Evolutionary conservation across 2,329 filamentous ascomycete species (phyloP), one percentile per base, ranked within the genome.

Genomic region (Ophiostoma quercus): DNA sequence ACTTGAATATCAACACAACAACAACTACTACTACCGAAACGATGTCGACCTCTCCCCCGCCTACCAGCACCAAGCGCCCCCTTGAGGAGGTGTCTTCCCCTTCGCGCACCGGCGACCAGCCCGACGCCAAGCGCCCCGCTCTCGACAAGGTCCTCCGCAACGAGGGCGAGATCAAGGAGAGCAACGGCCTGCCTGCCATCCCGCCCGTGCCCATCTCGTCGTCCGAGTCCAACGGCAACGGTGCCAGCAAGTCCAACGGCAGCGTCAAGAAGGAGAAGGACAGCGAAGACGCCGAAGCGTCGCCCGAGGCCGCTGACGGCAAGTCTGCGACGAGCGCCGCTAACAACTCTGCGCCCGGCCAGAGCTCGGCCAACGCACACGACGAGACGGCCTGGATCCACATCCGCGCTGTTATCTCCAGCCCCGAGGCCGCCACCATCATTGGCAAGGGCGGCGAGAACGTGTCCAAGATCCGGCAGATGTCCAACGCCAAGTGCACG

Each of bases 371-470:
- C 77, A 82, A 82, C 66, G 80, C 88, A 66, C 90, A 95, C 75
- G 95, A 99, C 77, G 95, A 99, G 83, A 93, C 91, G 66, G 90
- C 90, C 66, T 99, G 95, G 94, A 94, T 99, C 75, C 95, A 99
- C 79, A 92, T 99, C 76, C 91, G 95, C 75, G 92, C 95, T 70
- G 94, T 97, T 76, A 99, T 99, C 76, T 96, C 94, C 68, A 99
- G 94, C 80, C 92, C 93, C 65, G 95, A 99, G 81, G 95, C 95
- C 74, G 95, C 95, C 54, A 99, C 95, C 67, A 92, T 97, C 74
- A 99, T 99, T 80, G 95, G 95, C 78, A 99, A 99, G 82, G 94
- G 94, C 73, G 95, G 95, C 78, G 95, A 99, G 84, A 99, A 99
- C 77, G 95, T 99, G 66, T 96, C 94, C 75, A 92, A 96, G 82